Evolutionary conservation across 305 asterid genomes (phyloP), one percentile per base, ranked within the genome.

Genomic region (Striga hermonthica): DNA sequence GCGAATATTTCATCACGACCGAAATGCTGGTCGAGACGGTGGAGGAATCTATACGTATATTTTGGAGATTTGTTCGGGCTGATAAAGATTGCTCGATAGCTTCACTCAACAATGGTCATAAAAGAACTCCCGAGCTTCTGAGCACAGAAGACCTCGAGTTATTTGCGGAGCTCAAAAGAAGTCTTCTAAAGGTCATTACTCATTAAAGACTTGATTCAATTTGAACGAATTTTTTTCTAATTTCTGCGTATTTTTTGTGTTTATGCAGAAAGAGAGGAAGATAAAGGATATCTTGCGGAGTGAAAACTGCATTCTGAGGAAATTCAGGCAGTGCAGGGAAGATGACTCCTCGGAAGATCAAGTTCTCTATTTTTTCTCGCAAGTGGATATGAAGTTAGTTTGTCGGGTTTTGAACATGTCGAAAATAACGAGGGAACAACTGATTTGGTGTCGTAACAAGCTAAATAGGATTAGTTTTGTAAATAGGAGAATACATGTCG

Each of bases 31-130:
- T 85, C 63, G 98, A 91, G 78, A 86, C 80, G 7, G 75, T 91
- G 14, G 96, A 94, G 78, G 99, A 94, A 77, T 87, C 96, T 0
- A 91, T 94, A 73, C 73, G 97, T 57, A 82, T 86, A 34, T 89
- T 91, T 43, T 94, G 99, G 99, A 78, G 81, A 41, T 94, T 94
- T 41, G 81, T 94, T 48, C 84, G 84, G 28, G 86, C 86, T 3
- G 99, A 94, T 68, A 90, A 76, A 71, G 91, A 89, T 61, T 83
- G 94, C 77, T 60, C 72, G 38, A 52, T 22, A 22, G 31, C 45
- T 7, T 61, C 67, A 16, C 37, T 75, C 4, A 11, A 16, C 56
- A 81, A 64, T 41, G 63, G 73, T 41, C 76, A 67, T 62, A 85
- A 79, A 78, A 76, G 60, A 73, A 28, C 49, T 57, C 71, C 81